Percentiles rank a stretch among this genome's conserved stretches.
These are phyloP conservation scores for Collybia nuda DNA, from an alignment of 768 basidiomycete species.

Conservation along the genomic window DNA sequence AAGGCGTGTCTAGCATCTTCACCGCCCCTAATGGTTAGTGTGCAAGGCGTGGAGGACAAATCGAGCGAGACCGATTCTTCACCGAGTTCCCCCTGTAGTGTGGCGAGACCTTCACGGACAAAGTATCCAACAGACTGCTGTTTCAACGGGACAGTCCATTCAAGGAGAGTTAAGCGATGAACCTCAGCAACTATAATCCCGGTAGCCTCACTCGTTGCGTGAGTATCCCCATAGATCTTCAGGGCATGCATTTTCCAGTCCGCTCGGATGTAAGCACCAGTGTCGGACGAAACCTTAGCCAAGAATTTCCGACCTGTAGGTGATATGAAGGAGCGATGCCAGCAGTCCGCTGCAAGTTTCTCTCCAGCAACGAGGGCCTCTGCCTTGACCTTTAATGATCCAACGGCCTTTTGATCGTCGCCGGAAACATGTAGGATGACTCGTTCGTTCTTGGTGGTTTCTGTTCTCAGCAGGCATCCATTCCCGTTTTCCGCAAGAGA, in stretches of 20 bases:
- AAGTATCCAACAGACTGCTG: conserved; percentile 43
- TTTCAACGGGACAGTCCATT: conserved; percentile 36
- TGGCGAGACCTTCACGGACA: conserved; percentile 42
- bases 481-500: conserved; percentile 35
- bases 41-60: conserved; percentile 27
- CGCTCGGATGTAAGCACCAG: conserved; percentile 38
- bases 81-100: conserved; percentile 51
- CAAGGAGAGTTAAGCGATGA: conserved; percentile 39
- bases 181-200: conserved; percentile 43
- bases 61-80: conserved; percentile 49
- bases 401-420: conserved; percentile 47
- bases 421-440: conserved; percentile 44
- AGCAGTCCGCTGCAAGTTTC: conserved; percentile 37
- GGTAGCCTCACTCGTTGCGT: conserved; percentile 36
- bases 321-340: conserved; percentile 42
- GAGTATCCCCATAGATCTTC: conserved; percentile 40
- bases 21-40: conserved; percentile 48
- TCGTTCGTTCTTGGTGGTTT: conserved; percentile 11
- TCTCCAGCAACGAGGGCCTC: conserved; percentile 53
- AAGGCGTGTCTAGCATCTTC: conserved; percentile 50
- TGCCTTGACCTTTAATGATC: conserved; percentile 54
- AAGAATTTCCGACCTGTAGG: conserved; percentile 29
- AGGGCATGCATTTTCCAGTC: conserved; percentile 45
- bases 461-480: conserved; percentile 25
- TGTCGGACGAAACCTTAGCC: conserved; percentile 24